phyloP scores from a whole-genome alignment of 176 grass and related monocot genomes.

The Neostapfia colusana region DNA sequence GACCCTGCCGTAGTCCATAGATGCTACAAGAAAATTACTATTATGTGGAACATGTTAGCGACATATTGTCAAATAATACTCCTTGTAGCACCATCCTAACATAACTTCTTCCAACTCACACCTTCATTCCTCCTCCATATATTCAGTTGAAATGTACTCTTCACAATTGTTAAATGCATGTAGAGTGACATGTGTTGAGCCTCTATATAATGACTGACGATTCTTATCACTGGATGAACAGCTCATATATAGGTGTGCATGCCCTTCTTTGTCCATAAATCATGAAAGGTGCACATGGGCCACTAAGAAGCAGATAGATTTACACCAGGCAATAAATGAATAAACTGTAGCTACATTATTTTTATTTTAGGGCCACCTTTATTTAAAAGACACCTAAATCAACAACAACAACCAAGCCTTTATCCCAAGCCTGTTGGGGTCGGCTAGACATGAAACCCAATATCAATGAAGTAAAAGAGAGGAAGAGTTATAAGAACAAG shows the following conservation, averaged over 20 bases:
- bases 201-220: conserved; percentile 2
- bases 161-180: conserved; percentile 18
- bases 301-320: no score
- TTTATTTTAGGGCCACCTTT: background rate
- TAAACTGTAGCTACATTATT: background rate
- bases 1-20: background rate
- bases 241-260: background rate
- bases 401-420: no score
- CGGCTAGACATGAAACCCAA: no score
- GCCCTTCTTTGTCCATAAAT: conserved; percentile 9
- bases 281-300: conserved; percentile 37
- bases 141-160: conserved; percentile 28
- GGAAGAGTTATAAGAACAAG: no score
- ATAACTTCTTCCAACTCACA: conserved; percentile 29
- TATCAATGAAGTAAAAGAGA: no score
- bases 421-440: no score
- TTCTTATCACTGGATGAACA: conserved; percentile 21
- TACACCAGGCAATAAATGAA: conserved; percentile 23
- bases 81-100: conserved; percentile 12
- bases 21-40: background rate
- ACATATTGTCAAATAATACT: background rate
- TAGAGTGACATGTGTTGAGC: conserved; percentile 2
- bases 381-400: background rate
- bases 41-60: background rate
- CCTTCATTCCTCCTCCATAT: background rate